phyloP scores from a whole-genome alignment of 805 yeast species.

The Candida manassasensis region DNA sequence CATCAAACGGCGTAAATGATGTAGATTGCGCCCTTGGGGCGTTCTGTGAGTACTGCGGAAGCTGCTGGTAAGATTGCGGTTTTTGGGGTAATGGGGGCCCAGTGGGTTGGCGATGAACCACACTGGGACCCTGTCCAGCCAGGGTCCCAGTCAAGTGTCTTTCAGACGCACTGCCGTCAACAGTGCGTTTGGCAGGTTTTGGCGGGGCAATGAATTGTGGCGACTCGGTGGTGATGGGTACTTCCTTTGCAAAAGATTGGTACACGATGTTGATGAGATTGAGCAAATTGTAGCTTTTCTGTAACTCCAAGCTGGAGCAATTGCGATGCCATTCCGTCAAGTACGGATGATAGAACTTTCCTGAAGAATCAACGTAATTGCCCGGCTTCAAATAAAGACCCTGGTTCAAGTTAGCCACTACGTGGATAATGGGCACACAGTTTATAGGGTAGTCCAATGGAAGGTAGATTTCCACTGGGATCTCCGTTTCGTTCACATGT shows the following conservation, averaged over 20 bases:
- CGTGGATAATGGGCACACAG: slow-evolving; percentile 60
- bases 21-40: no score
- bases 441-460: slow-evolving; percentile 65
- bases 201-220: slow-evolving; percentile 10
- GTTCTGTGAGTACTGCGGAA: background rate
- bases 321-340: slow-evolving; percentile 51
- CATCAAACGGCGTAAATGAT: no score
- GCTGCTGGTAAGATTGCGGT: slow-evolving; percentile 8
- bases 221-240: slow-evolving; percentile 42
- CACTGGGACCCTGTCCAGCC: slow-evolving; percentile 11
- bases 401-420: slow-evolving; percentile 47
- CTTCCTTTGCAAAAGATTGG: slow-evolving; percentile 34
- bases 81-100: slow-evolving; percentile 26
- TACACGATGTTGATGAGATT: slow-evolving; percentile 27
- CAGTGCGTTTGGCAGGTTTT: slow-evolving; percentile 13
- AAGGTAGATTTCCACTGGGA: slow-evolving; percentile 70
- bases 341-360: slow-evolving; percentile 65
- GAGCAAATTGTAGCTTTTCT: slow-evolving; percentile 21
- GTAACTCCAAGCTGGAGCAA: slow-evolving; percentile 5
- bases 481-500: slow-evolving; percentile 20
- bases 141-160: background rate
- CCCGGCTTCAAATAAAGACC: slow-evolving; percentile 50
- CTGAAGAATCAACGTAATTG: slow-evolving; percentile 65
- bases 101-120: slow-evolving; percentile 10
- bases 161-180: background rate